Base-by-base conservation (phyloP, 1,139 yeast species). In the Yamadazyma triangularis region DNA sequence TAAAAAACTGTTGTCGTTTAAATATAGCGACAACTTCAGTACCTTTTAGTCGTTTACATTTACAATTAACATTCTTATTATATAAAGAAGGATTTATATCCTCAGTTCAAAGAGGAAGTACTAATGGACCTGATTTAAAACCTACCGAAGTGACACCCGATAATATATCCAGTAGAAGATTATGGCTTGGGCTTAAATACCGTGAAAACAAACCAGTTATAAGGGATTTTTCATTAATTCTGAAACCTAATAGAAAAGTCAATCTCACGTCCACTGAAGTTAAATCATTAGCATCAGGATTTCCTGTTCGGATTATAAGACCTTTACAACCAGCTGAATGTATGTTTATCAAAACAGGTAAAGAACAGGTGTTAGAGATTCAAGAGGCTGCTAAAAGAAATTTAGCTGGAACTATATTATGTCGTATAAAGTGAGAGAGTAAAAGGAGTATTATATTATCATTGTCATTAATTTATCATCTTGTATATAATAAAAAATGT, bases 271-370 rank as follows among this genome's bases (percentile, higher is more conserved):
- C 69, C 14, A 69, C 73, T 4, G 95, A 88, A 46, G 63, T 91
- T 37, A 73, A 73, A 50, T 77, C 77, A 15, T 70, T 91, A 42
- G 84, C 95, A 12, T 69, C 81, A 6, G 97, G 98, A 4, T 64
- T 74, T 37, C 73, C 78, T 15, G 82, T 86, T 13, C 73, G 95
- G 60, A 70, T 77, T 46, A 77, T 89, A 40, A 73, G 77, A 47
- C 94, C 96, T 1, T 64, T 87, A 33, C 88, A 83, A 51, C 93
- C 96, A 1, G 96, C 96, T 18, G 99, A 91, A 58, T 72, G 86
- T 39, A 75, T 89, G 44, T 78, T 91, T 46, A 72, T 91, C 24
- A 65, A 64, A 33, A 69, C 70, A 5, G 61, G 66, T n/a, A 40
- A 44, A 10, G 65, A 70, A 6, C 76, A 85, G 29, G 67, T 82